Conservation (phyloP, 306 rosid species). For the Vicia sativa region DNA sequence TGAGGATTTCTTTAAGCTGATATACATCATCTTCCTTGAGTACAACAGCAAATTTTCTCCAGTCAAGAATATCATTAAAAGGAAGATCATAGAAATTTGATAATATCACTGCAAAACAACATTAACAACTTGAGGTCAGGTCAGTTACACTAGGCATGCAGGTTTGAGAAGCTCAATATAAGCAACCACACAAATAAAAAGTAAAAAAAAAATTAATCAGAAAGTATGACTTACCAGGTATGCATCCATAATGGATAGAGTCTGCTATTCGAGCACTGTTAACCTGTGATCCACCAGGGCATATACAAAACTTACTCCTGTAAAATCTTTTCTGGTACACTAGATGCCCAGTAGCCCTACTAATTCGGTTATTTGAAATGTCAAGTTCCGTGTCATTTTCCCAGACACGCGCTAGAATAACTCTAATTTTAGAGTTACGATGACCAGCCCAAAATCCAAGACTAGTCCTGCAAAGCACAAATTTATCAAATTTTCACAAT, state of each 20-base stretch:
- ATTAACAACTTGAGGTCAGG: conserved; percentile 39
- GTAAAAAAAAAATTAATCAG: conserved; percentile 1
- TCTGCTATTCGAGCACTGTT: conserved; percentile 96
- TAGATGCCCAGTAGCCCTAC: conserved; percentile 81
- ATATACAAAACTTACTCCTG: conserved; percentile 81
- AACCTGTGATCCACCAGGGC: conserved; percentile 99
- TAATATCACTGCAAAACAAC: conserved; percentile 77
- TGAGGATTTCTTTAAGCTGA: conserved; percentile 83
- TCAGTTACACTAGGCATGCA: conserved; percentile 19
- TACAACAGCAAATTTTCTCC: conserved; percentile 81
- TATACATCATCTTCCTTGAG: conserved; percentile 84
- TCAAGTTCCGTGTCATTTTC: conserved; percentile 97
- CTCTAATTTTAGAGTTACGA: conserved; percentile 94
- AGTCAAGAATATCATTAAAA: conserved; percentile 90
- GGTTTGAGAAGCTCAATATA: conserved; percentile 16
- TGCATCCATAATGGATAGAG: conserved; percentile 96
- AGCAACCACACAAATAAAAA: conserved; percentile 23
- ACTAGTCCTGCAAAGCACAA: conserved; percentile 64
- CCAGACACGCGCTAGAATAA: conserved; percentile 91
- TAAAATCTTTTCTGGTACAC: conserved; percentile 89
- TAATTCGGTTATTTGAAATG: conserved; percentile 85
- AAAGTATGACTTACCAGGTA: conserved; percentile 65
- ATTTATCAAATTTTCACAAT: conserved; percentile 33
- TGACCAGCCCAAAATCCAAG: conserved; percentile 99
- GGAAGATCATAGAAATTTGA: conserved; percentile 95